Evolutionary conservation across 768 basidiomycete genomes (phyloP).

Genomic region (Russula emetica): DNA sequence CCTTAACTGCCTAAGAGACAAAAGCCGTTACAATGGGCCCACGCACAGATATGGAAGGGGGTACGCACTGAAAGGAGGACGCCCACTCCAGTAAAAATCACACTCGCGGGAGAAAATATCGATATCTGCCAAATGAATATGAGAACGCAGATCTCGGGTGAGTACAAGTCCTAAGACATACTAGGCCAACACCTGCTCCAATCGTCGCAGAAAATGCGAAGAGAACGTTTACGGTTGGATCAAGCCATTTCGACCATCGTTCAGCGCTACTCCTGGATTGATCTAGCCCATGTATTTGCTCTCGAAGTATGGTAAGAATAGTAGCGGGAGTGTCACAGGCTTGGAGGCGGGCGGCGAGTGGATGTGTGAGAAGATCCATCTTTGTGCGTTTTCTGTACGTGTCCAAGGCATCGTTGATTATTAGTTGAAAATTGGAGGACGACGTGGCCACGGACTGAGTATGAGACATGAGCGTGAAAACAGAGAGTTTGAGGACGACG

Average conservation of each 20-base stretch:
- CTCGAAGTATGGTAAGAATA: not conserved
- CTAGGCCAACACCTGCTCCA: not conserved
- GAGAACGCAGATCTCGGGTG: not conserved
- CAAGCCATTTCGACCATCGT: not conserved
- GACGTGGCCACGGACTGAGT: too few relatives aligned
- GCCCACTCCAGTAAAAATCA: not conserved
- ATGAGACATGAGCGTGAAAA: too few relatives aligned
- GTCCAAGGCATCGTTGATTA: too few relatives aligned
- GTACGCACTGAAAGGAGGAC: not conserved
- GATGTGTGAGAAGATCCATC: too few relatives aligned
- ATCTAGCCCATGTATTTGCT: not conserved
- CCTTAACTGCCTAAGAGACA: not conserved
- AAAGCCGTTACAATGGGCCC: not conserved
- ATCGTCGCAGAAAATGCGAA: not conserved
- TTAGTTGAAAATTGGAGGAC: too few relatives aligned
- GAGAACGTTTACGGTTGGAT: not conserved
- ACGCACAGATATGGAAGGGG: not conserved
- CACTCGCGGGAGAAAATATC: not conserved
- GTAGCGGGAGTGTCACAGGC: not conserved
- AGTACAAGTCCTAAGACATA: not conserved
- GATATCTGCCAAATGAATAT: not conserved
- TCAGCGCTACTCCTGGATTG: not conserved
- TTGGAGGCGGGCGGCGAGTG: too few relatives aligned
- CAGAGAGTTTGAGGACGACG: too few relatives aligned
- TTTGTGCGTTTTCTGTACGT: too few relatives aligned